These are phyloP conservation scores for Cardiospermum halicacabum DNA, from an alignment of 345 rosid species.

Conservation along the genomic window DNA sequence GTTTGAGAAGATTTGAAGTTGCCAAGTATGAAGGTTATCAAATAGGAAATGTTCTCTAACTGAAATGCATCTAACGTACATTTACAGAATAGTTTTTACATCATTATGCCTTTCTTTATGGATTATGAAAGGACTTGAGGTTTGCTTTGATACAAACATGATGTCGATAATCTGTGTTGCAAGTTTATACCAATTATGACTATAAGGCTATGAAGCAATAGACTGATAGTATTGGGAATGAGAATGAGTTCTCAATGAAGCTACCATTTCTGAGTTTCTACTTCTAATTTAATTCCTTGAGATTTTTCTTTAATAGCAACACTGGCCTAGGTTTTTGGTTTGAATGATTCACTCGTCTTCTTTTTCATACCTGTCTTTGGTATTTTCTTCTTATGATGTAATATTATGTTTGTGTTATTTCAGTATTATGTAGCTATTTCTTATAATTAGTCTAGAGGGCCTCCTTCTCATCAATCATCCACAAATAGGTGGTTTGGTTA, in stretches of 20 bases:
- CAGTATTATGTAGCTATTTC: neutral
- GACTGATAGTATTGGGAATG: neutral
- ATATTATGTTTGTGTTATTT: neutral
- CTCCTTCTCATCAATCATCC: neutral
- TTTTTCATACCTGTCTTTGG: neutral
- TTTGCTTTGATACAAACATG: neutral
- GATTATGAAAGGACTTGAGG: neutral
- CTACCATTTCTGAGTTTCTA: neutral
- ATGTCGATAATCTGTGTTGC: neutral
- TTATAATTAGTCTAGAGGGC: neutral
- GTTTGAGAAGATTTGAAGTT: neutral
- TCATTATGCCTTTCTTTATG: neutral
- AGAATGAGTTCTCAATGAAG: neutral
- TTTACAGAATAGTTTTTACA: neutral
- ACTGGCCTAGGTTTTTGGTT: neutral
- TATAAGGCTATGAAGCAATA: neutral
- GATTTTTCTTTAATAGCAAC: neutral
- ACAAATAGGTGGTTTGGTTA: constrained; percentile 3
- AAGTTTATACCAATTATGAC: neutral
- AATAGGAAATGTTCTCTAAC: too few relatives aligned
- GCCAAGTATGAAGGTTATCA: too few relatives aligned
- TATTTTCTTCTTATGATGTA: neutral
- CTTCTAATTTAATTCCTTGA: neutral
- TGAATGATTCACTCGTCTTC: neutral
- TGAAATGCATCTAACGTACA: neutral